A percentile compares a stretch with the other conserved stretches of the same genome.
phyloP scores from a whole-genome alignment of 2,329 filamentous ascomycete genomes.

The Lasiodiplodia gonubiensis region DNA sequence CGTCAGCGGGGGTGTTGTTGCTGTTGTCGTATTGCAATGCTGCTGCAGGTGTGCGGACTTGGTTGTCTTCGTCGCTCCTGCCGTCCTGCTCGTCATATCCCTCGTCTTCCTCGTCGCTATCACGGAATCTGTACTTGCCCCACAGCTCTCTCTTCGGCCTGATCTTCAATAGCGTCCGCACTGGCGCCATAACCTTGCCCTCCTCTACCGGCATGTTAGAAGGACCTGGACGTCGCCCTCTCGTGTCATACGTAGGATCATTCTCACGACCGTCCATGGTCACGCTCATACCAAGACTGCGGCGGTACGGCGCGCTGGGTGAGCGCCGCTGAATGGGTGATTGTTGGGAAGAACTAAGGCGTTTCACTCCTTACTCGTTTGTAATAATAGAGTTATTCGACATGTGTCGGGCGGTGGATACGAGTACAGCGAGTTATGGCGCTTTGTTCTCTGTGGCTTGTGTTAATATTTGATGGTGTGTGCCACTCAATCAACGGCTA shows the following conservation, averaged over 20 bases:
- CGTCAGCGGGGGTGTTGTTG: neutral
- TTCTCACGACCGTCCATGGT: neutral
- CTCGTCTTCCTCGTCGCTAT: slow-evolving; percentile 43
- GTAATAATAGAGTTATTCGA: neutral
- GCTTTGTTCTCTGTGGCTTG: neutral
- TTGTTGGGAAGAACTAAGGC: neutral
- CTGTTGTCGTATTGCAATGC: neutral
- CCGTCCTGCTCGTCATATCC: slow-evolving; percentile 32
- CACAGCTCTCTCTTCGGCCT: slow-evolving; percentile 67
- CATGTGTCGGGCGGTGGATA: neutral
- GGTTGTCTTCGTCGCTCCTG: slow-evolving; percentile 51
- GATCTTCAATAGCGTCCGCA: slow-evolving; percentile 86
- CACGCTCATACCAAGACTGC: neutral
- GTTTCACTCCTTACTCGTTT: neutral
- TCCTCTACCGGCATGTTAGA: neutral
- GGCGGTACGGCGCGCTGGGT: neutral
- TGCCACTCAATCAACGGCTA: neutral
- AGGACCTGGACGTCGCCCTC: no score
- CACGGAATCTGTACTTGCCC: slow-evolving; percentile 6
- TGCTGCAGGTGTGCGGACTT: neutral
- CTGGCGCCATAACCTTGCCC: slow-evolving; percentile 49
- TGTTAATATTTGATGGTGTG: neutral
- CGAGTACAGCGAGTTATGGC: neutral
- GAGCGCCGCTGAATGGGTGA: neutral
- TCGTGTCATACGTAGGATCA: neutral